A percentile compares a stretch with the other conserved stretches of the same genome.
These are phyloP conservation scores for Alloteropsis semialata DNA, from an alignment of 176 grass and related monocot genomes.

Conservation along the genomic window DNA sequence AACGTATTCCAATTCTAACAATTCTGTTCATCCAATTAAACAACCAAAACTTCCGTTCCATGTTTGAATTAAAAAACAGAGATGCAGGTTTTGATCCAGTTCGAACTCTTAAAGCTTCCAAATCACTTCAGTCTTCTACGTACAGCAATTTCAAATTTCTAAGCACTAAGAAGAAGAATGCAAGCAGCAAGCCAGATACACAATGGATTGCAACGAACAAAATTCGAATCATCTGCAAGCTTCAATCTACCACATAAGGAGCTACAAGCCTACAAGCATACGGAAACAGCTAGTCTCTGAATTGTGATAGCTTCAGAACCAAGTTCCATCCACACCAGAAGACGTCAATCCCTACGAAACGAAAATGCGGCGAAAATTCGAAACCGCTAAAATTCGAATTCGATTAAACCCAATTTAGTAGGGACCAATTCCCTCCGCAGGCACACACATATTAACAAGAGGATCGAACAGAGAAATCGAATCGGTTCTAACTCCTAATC, in stretches of 20 bases:
- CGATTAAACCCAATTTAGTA: neutral
- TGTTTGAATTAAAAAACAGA: neutral
- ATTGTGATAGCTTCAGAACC: conserved; percentile 11
- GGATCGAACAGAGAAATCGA: neutral
- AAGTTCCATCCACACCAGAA: neutral
- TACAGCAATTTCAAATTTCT: neutral
- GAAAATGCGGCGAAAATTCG: neutral
- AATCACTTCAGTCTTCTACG: neutral
- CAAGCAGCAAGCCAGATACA: neutral
- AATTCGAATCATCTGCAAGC: neutral
- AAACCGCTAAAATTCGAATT: neutral
- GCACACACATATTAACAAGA: neutral
- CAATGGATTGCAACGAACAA: neutral
- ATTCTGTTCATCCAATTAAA: neutral
- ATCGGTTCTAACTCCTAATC: neutral
- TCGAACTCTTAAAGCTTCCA: neutral
- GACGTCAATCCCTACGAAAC: neutral
- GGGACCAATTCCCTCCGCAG: neutral
- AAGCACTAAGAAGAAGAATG: neutral
- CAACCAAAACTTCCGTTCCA: neutral
- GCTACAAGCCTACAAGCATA: neutral
- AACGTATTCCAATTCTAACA: neutral
- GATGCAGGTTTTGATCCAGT: neutral
- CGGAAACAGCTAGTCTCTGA: neutral
- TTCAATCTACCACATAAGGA: neutral